These are phyloP conservation scores for Desmodesmus armatus DNA, from an alignment of 139 green algal genomes.

Conservation along the genomic window DNA sequence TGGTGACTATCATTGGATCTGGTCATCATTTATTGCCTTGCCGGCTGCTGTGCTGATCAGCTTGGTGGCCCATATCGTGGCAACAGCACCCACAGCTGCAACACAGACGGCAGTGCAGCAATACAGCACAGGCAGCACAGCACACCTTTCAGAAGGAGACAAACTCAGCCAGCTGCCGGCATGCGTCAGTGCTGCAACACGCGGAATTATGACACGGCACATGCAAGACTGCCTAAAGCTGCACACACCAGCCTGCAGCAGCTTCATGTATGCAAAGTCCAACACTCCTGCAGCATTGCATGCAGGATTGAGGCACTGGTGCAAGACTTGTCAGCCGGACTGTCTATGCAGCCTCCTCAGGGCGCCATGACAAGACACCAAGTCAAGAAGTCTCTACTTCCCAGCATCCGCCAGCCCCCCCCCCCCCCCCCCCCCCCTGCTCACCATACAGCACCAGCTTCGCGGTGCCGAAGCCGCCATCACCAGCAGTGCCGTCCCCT, in stretches of 20 bases:
- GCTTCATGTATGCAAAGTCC: too few species aligned
- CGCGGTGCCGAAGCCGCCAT: neutral
- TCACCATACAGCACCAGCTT: slow-evolving; percentile 67
- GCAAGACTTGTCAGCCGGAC: neutral
- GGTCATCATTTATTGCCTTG: slow-evolving; percentile 56
- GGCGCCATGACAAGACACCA: neutral
- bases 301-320: too few species aligned
- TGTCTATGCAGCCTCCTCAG: neutral
- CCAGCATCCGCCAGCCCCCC: neutral
- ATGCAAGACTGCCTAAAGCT: too few species aligned
- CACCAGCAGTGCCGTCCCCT: slow-evolving; percentile 13
- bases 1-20: too few species aligned
- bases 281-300: too few species aligned
- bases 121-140: too few species aligned
- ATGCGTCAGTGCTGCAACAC: too few species aligned
- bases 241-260: too few species aligned
- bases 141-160: neutral
- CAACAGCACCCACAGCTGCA: slow-evolving; percentile 61
- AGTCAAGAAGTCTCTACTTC: neutral
- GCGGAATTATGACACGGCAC: too few species aligned
- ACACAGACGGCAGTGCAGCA: neutral
- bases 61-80: slow-evolving; percentile 69
- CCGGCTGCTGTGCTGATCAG: slow-evolving; percentile 64
- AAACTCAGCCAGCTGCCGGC: too few species aligned
- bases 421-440: too few species aligned